Conservation (phyloP, 1,139 yeast genomes). For the Yamadazyma spencermartinsiae region DNA sequence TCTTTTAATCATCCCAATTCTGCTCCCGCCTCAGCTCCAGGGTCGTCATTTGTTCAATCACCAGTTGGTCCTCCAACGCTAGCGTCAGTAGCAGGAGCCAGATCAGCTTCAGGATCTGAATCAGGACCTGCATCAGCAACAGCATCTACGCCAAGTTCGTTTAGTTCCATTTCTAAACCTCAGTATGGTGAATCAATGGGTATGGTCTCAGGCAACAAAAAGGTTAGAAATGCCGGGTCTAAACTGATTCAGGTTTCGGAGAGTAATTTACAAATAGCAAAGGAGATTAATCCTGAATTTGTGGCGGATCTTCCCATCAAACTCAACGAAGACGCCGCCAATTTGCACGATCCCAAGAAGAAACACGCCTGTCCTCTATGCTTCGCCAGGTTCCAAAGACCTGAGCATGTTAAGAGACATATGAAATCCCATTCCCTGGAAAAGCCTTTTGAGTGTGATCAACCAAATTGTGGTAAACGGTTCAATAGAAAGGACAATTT, state of each 20-base stretch:
- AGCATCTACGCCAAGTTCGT: conserved; percentile 2
- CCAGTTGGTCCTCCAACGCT: conserved; percentile 2
- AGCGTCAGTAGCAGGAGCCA: conserved; percentile 2
- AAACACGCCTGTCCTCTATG: conserved; percentile 79
- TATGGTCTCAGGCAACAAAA: conserved; percentile 3
- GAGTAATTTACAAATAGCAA: conserved; percentile 12
- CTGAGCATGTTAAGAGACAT: conserved; percentile 91
- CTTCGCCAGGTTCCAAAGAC: conserved; percentile 74
- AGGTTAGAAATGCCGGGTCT: not conserved
- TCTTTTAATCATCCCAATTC: conserved; percentile 20
- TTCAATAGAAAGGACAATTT: conserved; percentile 72
- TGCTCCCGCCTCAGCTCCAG: conserved; percentile 10
- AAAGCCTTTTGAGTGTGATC: conserved; percentile 77
- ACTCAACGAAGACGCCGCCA: conserved; percentile 26
- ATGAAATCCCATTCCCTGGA: conserved; percentile 85
- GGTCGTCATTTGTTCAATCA: conserved; percentile 5
- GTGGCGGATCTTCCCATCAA: conserved; percentile 26
- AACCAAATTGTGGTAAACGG: conserved; percentile 71
- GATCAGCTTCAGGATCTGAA: not conserved
- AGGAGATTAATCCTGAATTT: conserved; percentile 16
- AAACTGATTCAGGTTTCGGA: conserved; percentile 5
- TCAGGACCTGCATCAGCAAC: conserved; percentile 5
- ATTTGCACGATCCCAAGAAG: conserved; percentile 55
- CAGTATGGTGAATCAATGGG: conserved; percentile 1
- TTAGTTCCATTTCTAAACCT: conserved; percentile 2